These are phyloP conservation scores for Aspergillus taichungensis DNA, from an alignment of 495 filamentous ascomycete species.

Conservation along the genomic window DNA sequence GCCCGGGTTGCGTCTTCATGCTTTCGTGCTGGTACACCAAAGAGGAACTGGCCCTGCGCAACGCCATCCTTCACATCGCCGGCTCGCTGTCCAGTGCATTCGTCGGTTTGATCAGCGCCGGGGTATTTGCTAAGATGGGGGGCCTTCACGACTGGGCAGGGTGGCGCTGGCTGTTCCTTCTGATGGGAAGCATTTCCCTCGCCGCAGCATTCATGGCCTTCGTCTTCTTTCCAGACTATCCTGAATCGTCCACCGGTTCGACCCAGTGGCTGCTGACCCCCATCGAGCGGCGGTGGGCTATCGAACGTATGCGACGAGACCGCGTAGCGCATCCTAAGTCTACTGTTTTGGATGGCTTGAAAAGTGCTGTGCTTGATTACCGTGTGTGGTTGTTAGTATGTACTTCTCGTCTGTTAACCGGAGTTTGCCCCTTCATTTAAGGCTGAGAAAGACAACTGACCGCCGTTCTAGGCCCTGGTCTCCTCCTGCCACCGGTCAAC, in stretches of 20 bases:
- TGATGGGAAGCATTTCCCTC: constrained; percentile 60
- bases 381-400: no score
- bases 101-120: constrained; percentile 39
- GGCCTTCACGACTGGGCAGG: constrained; percentile 46
- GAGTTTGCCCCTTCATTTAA: no score
- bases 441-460: no score
- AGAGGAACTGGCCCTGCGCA: constrained; percentile 36
- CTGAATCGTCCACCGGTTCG: constrained; percentile 14
- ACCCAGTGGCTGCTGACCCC: constrained; percentile 6
- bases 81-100: constrained; percentile 37
- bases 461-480: constrained; percentile 22
- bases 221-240: constrained; percentile 67
- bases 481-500: constrained; percentile 23
- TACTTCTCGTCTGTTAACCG: no score
- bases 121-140: constrained; percentile 16
- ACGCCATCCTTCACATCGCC: constrained; percentile 35
- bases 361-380: no score
- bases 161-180: constrained; percentile 66
- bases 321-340: no score
- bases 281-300: no score
- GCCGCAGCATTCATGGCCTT: constrained; percentile 56
- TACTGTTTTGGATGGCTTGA: no score
- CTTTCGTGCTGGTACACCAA: constrained; percentile 38
- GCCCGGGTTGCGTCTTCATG: constrained; percentile 33
- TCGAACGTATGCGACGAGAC: no score